Conservation (phyloP, 2,329 filamentous ascomycete species). For the Emydomyces testavorans region DNA sequence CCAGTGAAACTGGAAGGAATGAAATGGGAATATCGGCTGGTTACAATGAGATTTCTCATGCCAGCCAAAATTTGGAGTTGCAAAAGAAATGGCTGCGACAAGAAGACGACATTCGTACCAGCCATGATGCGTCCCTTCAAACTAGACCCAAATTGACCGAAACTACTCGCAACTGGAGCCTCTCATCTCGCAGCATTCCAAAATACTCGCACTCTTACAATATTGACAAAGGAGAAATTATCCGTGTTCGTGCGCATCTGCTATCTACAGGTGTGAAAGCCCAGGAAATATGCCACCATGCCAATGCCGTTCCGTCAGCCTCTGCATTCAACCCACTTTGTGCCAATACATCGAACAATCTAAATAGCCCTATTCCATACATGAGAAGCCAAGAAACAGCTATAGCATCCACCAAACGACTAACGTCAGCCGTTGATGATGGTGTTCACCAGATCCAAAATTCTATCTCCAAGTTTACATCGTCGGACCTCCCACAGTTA, state of each 20-base stretch:
- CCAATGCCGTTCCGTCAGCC: conserved; percentile 36
- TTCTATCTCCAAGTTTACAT: conserved; percentile 38
- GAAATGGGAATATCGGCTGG: background rate
- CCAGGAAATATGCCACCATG: conserved; percentile 60
- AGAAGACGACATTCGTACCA: background rate
- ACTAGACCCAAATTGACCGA: conserved; percentile 14
- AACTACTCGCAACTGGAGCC: conserved; percentile 46
- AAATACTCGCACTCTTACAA: conserved; percentile 26
- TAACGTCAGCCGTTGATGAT: conserved; percentile 40
- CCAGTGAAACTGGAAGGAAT: background rate
- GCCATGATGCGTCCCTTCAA: background rate
- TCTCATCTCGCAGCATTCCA: conserved; percentile 40
- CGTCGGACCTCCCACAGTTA: conserved; percentile 36
- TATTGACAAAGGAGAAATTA: conserved; percentile 61
- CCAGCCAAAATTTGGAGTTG: background rate
- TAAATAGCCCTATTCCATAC: conserved; percentile 27
- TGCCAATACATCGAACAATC: conserved; percentile 15
- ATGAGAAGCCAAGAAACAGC: conserved; percentile 42
- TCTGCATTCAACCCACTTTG: conserved; percentile 3
- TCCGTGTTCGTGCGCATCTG: conserved; percentile 63
- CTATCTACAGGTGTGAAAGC: conserved; percentile 84
- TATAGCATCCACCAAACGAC: conserved; percentile 42
- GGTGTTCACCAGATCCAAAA: conserved; percentile 35
- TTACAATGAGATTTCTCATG: background rate
- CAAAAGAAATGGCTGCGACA: background rate